Evolutionary conservation across 345 rosid genomes (phyloP).

Genomic region (Erucastrum elatum): DNA sequence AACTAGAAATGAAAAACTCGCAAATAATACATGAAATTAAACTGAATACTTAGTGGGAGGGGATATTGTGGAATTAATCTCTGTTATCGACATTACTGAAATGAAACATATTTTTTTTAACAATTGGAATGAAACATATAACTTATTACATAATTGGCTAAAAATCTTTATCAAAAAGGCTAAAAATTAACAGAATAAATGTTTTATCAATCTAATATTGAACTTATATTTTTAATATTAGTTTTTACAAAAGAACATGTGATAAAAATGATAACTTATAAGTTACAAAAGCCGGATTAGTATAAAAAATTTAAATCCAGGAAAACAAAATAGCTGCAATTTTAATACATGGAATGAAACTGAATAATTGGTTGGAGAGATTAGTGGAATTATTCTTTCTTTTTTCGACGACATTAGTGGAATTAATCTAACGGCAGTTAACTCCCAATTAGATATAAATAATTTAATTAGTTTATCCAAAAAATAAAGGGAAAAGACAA

Average conservation of each 20-base stretch:
- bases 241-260: neutral
- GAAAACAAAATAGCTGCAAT: neutral
- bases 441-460: constrained; percentile 12
- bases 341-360: constrained; percentile 1
- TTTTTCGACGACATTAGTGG: constrained; percentile 7
- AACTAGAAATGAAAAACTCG: neutral
- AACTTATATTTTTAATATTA: no score
- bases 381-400: constrained; percentile 18
- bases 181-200: neutral
- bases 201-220: no score
- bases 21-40: neutral
- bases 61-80: constrained; percentile 6
- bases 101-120: no score
- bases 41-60: constrained; percentile 9
- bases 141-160: neutral
- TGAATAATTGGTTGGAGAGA: constrained; percentile 19
- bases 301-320: neutral
- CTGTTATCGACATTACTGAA: neutral
- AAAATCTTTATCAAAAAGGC: no score
- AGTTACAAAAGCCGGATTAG: neutral
- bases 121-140: neutral
- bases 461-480: constrained; percentile 24
- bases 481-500: constrained; percentile 31
- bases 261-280: neutral
- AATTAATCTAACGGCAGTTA: constrained; percentile 23